Evolutionary conservation across 805 yeast species (phyloP).

Genomic region (Candida ascalaphidarum): DNA sequence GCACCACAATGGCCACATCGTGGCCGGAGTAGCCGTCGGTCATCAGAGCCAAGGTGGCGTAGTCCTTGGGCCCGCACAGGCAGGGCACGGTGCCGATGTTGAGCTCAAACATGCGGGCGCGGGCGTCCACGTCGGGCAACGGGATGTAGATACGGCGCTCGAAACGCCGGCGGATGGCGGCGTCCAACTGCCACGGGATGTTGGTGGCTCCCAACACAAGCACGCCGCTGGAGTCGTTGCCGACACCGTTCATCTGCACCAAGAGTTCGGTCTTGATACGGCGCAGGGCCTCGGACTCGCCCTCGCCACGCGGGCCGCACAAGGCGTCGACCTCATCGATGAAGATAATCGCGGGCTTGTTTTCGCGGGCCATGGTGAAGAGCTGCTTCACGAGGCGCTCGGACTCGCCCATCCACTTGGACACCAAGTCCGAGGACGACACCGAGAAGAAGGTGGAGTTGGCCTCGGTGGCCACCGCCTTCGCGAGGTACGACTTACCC

Average conservation of each 20-base stretch:
- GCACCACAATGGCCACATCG: slow-evolving; percentile 91
- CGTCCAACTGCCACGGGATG: slow-evolving; percentile 97
- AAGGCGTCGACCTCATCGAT: slow-evolving; percentile 97
- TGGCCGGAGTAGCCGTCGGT: slow-evolving; percentile 98
- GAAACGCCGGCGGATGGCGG: slow-evolving; percentile 94
- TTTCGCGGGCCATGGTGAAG: slow-evolving; percentile 93
- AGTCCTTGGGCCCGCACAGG: slow-evolving; percentile 63
- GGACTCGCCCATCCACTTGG: slow-evolving; percentile 99
- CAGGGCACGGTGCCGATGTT: slow-evolving; percentile 91
- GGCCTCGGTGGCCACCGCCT: slow-evolving; percentile 98
- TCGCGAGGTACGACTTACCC: slow-evolving; percentile 93
- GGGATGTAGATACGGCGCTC: slow-evolving; percentile 94
- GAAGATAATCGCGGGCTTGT: slow-evolving; percentile 90
- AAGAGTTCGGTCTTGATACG: slow-evolving; percentile 92
- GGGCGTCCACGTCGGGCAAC: slow-evolving; percentile 87
- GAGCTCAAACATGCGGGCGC: slow-evolving; percentile 88
- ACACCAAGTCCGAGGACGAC: slow-evolving; percentile 90
- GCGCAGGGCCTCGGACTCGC: slow-evolving; percentile 93
- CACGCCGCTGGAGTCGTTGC: slow-evolving; percentile 88
- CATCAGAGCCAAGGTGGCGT: slow-evolving; percentile 74
- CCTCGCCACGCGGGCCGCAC: slow-evolving; percentile 97
- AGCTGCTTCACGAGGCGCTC: slow-evolving; percentile 93
- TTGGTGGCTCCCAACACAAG: slow-evolving; percentile 95
- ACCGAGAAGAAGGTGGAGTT: slow-evolving; percentile 95
- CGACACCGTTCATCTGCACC: slow-evolving; percentile 99